Conservation (phyloP, 2,329 filamentous ascomycete species). For the Podosphaera xanthii region DNA sequence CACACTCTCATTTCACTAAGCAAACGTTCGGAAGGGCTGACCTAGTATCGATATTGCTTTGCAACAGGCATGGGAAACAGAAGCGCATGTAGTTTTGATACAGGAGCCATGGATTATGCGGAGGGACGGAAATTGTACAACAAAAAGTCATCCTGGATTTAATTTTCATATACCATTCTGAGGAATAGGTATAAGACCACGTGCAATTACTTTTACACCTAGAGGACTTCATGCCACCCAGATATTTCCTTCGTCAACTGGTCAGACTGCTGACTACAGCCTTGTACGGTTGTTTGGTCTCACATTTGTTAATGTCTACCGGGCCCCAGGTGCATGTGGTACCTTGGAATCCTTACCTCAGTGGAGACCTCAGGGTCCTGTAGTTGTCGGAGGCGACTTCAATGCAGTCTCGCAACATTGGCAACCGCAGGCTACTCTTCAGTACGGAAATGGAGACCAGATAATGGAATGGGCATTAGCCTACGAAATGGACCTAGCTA, state of each 20-base stretch:
- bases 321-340: neutral
- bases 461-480: too few species aligned
- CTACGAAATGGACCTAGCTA: too few species aligned
- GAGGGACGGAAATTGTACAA: too few species aligned
- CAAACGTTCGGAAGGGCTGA: neutral
- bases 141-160: too few species aligned
- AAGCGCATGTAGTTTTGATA: too few species aligned
- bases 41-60: too few species aligned
- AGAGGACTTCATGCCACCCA: neutral
- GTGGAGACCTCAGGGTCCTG: neutral
- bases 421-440: neutral
- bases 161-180: too few species aligned
- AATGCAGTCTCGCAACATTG: neutral
- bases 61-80: too few species aligned
- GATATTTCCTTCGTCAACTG: neutral
- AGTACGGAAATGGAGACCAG: too few species aligned
- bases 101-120: too few species aligned
- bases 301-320: neutral
- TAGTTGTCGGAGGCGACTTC: neutral
- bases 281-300: neutral
- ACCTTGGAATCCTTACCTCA: neutral
- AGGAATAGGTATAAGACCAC: too few species aligned
- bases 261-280: neutral
- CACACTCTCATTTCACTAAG: neutral
- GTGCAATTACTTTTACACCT: too few species aligned